Percentiles rank a stretch among this genome's conserved stretches.
Conservation (phyloP, 2,329 filamentous ascomycete genomes). For the Penicillium sp. region DNA sequence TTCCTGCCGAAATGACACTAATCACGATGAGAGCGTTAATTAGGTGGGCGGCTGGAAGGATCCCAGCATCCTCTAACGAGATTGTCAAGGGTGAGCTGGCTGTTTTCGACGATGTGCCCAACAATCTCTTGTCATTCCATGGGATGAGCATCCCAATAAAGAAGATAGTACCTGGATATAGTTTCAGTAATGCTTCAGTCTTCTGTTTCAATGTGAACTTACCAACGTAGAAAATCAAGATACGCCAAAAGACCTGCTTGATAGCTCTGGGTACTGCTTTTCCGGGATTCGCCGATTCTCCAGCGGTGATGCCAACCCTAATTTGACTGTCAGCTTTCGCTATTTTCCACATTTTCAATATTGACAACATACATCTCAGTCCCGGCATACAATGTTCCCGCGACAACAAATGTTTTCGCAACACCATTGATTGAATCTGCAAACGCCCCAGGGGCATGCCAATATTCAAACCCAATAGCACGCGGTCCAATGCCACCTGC, state of each 20-base stretch:
- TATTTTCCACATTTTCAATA: neutral
- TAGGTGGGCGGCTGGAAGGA: slow-evolving; percentile 68
- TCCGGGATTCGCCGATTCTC: slow-evolving; percentile 43
- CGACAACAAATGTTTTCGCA: slow-evolving; percentile 37
- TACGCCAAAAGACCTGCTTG: slow-evolving; percentile 43
- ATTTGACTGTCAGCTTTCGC: slow-evolving; percentile 2
- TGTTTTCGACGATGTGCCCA: slow-evolving; percentile 61
- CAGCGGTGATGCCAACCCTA: slow-evolving; percentile 38
- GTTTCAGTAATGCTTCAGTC: neutral
- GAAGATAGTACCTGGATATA: slow-evolving; percentile 59
- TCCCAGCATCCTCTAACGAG: slow-evolving; percentile 71
- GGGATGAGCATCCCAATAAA: slow-evolving; percentile 75
- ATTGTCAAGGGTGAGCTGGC: slow-evolving; percentile 72
- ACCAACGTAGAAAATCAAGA: slow-evolving; percentile 60
- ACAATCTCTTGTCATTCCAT: slow-evolving; percentile 62
- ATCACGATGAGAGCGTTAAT: slow-evolving; percentile 76
- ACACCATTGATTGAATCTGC: slow-evolving; percentile 38
- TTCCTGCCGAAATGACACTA: slow-evolving; percentile 69
- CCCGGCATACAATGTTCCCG: slow-evolving; percentile 34
- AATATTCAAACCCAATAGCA: slow-evolving; percentile 39
- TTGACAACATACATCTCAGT: slow-evolving; percentile 30
- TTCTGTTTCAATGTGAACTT: neutral
- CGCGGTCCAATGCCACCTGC: slow-evolving; percentile 31
- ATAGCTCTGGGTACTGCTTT: slow-evolving; percentile 48
- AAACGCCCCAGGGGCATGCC: slow-evolving; percentile 35